Evolutionary conservation across 2,329 filamentous ascomycete species (phyloP).

Genomic region (Lachnellula hyalina): DNA sequence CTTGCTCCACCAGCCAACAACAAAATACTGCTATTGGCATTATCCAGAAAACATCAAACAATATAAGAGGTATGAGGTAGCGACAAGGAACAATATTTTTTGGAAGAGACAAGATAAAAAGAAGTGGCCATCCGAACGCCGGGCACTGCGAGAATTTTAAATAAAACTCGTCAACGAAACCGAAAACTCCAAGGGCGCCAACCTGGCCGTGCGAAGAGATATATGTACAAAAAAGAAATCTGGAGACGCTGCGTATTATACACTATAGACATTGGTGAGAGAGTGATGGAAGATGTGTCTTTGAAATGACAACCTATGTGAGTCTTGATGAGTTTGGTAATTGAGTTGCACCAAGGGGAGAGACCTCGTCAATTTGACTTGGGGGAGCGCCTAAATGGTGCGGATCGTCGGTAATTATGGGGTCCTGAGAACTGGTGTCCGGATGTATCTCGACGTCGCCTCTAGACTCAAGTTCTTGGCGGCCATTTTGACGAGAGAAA

Average conservation of each 20-base stretch:
- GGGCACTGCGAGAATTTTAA: background rate
- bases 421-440: slow-evolving; percentile 42
- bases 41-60: too few species aligned
- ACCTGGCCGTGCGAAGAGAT: background rate
- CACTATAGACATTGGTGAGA: slow-evolving; percentile 7
- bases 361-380: slow-evolving; percentile 25
- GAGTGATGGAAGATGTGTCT: background rate
- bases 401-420: slow-evolving; percentile 39
- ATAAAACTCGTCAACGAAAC: background rate
- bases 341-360: slow-evolving; percentile 9
- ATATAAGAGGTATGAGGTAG: background rate
- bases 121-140: background rate
- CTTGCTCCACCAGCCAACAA: background rate
- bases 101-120: background rate
- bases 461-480: slow-evolving; percentile 36
- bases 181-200: slow-evolving; percentile 2
- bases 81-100: background rate
- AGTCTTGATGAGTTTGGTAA: slow-evolving; percentile 1
- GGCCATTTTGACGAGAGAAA: slow-evolving; percentile 25
- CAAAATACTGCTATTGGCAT: too few species aligned
- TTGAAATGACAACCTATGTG: background rate
- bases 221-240: slow-evolving; percentile 10
- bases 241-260: slow-evolving; percentile 4
- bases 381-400: slow-evolving; percentile 23
- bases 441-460: slow-evolving; percentile 44